Base-by-base conservation (phyloP, 2,329 filamentous ascomycete genomes). In the Leptographium radiaticola region DNA sequence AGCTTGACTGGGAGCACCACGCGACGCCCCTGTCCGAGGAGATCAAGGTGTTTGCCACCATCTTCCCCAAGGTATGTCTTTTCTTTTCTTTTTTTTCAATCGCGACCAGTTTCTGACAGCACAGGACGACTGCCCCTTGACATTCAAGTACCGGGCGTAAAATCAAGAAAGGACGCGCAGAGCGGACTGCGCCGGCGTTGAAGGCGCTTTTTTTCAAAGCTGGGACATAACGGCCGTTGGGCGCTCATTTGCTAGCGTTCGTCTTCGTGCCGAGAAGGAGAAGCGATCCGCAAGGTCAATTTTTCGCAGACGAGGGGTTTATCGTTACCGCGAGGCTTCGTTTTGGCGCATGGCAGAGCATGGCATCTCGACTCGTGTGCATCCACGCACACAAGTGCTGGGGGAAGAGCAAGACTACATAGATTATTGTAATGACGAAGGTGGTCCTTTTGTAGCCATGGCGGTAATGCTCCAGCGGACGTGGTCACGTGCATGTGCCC, bases 31-130 rank as follows among this genome's bases (percentile, higher is more conserved):
- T 75, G 56, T 95, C 88, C 0, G 93, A 98, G 72, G 84, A 95
- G 70, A 97, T 98, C 70, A 91, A 95, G 75, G 91, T 97, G 61
- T 98, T 97, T 72, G 93, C 93, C 43, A 96, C 89, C 33, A 95
- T 98, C 62, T 98, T 98, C 78, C 93, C 93, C 54, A 86, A 86
- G 86, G 90, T 94, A 72, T 69, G 83, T 72, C 6, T 30, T 16
- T 6, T 4, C 6, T 36, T 9, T 13, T 9, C 9, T 36, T 8
- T 36, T 9, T 36, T 9, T 13, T 36, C 34, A 36, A 36, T 36
- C 11, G 34, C 5, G 25, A 25, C 25, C 25, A 6, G 4, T 5
- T 53, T 48, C 58, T 60, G 49, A 61, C 54, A 30, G 12, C 6
- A 38, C 59, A 91, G 87, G 88, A 94, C 66, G 85, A 93, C 66